phyloP scores from a whole-genome alignment of 2,329 filamentous ascomycete genomes.

The Aphanocladium album region DNA sequence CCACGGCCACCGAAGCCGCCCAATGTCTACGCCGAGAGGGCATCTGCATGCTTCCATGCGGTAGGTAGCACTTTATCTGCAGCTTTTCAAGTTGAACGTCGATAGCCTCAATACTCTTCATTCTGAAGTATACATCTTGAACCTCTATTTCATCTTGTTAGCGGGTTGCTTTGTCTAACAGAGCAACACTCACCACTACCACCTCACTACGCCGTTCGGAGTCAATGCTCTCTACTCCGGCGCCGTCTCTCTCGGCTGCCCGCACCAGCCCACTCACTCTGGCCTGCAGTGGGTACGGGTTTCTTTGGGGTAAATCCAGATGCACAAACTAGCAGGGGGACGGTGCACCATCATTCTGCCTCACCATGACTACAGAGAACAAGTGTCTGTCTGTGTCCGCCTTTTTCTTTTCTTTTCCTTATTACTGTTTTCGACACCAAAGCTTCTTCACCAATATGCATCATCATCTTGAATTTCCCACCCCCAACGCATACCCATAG shows the following conservation, averaged over 20 bases:
- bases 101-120: too few species aligned
- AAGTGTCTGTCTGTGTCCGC: background rate
- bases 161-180: too few species aligned
- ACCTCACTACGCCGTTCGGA: conserved; percentile 1
- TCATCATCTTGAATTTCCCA: too few species aligned
- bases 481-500: too few species aligned
- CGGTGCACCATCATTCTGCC: background rate
- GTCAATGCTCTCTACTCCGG: background rate
- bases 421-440: background rate
- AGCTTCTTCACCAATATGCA: background rate
- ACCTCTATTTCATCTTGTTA: background rate
- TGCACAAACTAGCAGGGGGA: background rate
- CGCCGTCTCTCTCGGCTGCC: background rate
- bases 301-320: background rate
- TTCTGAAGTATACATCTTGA: too few species aligned
- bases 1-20: conserved; percentile 7
- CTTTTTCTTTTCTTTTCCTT: background rate
- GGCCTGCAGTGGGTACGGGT: background rate
- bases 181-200: too few species aligned
- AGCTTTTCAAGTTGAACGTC: too few species aligned
- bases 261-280: background rate
- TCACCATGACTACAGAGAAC: background rate
- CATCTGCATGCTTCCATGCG: too few species aligned
- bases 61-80: too few species aligned
- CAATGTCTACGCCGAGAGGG: background rate